Base-by-base conservation (phyloP, 1,284 basidiomycete genomes). In the Cutaneotrichosporon sp. region DNA sequence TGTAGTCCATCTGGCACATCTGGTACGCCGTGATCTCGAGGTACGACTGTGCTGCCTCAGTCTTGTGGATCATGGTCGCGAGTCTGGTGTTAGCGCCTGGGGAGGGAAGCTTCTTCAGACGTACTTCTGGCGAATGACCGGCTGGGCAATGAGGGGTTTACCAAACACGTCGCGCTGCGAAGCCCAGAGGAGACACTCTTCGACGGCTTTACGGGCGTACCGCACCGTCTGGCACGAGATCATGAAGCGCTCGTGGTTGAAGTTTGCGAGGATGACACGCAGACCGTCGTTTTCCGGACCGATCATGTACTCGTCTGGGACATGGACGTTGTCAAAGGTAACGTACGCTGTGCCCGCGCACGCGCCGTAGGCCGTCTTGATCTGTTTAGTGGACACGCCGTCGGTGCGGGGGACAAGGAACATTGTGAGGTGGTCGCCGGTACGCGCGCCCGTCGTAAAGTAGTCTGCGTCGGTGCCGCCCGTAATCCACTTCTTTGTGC, bases 401-500 rank as follows among this genome's bases (percentile, higher is more conserved):
- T 86, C 83, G 15, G 80, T 78, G 46, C 87, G 81, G 64, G 86
- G 83, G 22, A 93, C 83, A 45, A 93, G 80, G 61, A 96, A 84
- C 58, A 90, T 87, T 8, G 88, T 90, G 56, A 91, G 84, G 30
- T 91, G 90, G 58, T 87, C 82, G 74, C 88, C 79, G 21, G 74
- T 75, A 60, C 75, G 65, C 30, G 22, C 39, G 26, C 44, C 50
- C 39, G 45, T 44, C 21, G 54, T 40, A 64, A 74, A 74, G 66
- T 74, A 76, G 57, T 74, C 71, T 33, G 73, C 68, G 52, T 74
- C 68, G 61, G 74, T 77, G 45, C 88, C 90, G 65, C 93, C 96
- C 43, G 92, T 93, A 66, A 97, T 97, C 92, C 92, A 96, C 64
- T 78, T 79, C 76, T 94, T 93, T 8, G 88, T 90, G 13, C 90